Base-by-base conservation (phyloP, 2,329 filamentous ascomycete species). In the Davidsoniella virescens region DNA sequence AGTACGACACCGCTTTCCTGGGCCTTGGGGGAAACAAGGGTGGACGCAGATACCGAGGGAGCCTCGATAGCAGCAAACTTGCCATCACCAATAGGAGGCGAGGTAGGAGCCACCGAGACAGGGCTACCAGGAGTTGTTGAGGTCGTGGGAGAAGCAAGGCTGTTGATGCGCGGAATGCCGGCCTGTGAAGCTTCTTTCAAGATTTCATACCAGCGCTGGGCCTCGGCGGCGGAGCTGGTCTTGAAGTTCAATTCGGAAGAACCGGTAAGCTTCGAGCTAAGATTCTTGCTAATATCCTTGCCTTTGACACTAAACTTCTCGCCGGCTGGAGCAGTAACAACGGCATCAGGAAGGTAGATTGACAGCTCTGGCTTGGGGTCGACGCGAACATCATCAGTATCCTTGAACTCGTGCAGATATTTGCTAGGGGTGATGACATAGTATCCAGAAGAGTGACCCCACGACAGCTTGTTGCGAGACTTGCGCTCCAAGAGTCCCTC, bases 321-420 rank as follows among this genome's bases (percentile, higher is more conserved):
- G 49, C 84, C 87, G 56, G 72, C 79, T 10, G 76, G 75, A 0
- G 67, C 60, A 52, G 87, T 86, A 52, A 96, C 76, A 43, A 81
- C 66, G 58, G 90, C 93, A 58, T 98, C 92, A 9, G 92, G 88
- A 1, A 98, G 78, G 65, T 90, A 96, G 57, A 98, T 78, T 12
- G 84, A 92, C 39, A 92, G 70, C 63, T 98, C 90, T 0, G 92
- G 90, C 51, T 75, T 72, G 8, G 87, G 86, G 54, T 94, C 86
- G 59, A 77, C 67, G 44, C 73, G 71, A 47, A 73, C 57, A 60
- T 79, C 75, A 59, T 96, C 90, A 61, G 85, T 83, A 60, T 93
- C 87, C 67, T 94, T 94, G 73, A 94, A 98, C 65, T 95, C 88
- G 68, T 98, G 92, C 52, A 98, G 68, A 67, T 82, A 98, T 60